Conservation (phyloP, 139 green algal species). For the Mychonastes homosphaera region DNA sequence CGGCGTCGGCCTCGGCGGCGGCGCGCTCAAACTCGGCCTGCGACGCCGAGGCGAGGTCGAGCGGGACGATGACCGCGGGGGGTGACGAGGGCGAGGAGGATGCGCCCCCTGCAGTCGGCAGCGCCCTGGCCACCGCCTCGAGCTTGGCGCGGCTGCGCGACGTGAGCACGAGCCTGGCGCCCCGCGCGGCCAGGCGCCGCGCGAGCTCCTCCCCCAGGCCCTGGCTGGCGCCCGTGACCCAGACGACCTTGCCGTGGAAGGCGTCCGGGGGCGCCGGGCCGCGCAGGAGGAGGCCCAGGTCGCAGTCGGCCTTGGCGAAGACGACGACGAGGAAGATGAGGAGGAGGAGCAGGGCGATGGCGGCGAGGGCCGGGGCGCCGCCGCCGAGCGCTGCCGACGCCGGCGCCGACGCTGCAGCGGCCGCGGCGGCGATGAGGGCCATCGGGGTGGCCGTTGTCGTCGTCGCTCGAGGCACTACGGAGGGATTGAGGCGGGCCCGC, state of each 20-base stretch:
- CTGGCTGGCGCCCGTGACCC: slow-evolving; percentile 69
- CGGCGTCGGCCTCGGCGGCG: slow-evolving; percentile 27
- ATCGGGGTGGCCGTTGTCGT: no score
- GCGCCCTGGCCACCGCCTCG: slow-evolving; percentile 21
- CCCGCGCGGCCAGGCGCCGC: slow-evolving; percentile 39
- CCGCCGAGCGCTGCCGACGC: no score
- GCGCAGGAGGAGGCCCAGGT: no score
- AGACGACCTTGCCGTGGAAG: slow-evolving; percentile 63
- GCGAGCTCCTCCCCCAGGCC: slow-evolving; percentile 57
- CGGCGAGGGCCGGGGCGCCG: no score
- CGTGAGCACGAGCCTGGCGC: slow-evolving; percentile 58
- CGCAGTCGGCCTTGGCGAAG: no score
- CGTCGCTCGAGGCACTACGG: no score
- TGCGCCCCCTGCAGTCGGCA: slow-evolving; percentile 29
- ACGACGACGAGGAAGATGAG: no score
- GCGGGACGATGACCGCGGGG: slow-evolving; percentile 46
- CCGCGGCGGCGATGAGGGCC: no score
- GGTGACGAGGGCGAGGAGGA: slow-evolving; percentile 18
- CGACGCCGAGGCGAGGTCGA: slow-evolving; percentile 45
- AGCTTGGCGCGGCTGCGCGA: slow-evolving; percentile 43
- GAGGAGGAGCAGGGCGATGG: no score
- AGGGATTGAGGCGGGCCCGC: no score
- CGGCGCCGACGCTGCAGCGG: no score
- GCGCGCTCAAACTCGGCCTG: slow-evolving; percentile 26
- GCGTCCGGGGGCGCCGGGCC: no score